These are phyloP conservation scores for Tilletia setariae DNA, from an alignment of 1,284 basidiomycete genomes.

Conservation along the genomic window DNA sequence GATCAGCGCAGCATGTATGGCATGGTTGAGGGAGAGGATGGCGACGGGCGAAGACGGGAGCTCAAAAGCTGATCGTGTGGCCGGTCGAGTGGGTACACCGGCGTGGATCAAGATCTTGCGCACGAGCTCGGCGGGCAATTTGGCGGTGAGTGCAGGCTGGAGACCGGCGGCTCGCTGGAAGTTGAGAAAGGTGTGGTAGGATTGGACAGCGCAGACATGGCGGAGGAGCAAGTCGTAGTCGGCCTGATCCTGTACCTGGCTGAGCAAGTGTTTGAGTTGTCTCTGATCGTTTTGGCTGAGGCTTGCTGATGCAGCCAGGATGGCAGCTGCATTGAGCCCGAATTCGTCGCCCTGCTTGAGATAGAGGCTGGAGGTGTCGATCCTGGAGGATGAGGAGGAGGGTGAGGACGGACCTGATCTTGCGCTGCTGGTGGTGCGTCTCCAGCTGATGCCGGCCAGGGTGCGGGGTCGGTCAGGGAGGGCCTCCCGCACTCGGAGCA, in stretches of 20 bases:
- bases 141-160: background rate
- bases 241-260: background rate
- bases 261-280: background rate
- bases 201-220: background rate
- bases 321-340: background rate
- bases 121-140: background rate
- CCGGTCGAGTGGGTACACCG: background rate
- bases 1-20: background rate
- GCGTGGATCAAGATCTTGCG: conserved; percentile 14
- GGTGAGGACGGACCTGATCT: background rate
- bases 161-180: conserved; percentile 8
- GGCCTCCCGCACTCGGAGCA: conserved; percentile 5
- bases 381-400: background rate
- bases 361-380: too few species aligned
- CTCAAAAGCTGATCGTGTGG: background rate
- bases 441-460: background rate
- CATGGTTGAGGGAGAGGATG: background rate
- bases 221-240: background rate
- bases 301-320: background rate
- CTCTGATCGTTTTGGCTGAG: conserved; percentile 2
- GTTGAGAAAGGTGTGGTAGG: conserved; percentile 13
- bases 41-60: conserved; percentile 4
- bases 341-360: background rate
- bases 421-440: background rate
- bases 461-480: background rate